phyloP scores from a whole-genome alignment of 1,139 yeast genomes.

The Yueomyces sp. region DNA sequence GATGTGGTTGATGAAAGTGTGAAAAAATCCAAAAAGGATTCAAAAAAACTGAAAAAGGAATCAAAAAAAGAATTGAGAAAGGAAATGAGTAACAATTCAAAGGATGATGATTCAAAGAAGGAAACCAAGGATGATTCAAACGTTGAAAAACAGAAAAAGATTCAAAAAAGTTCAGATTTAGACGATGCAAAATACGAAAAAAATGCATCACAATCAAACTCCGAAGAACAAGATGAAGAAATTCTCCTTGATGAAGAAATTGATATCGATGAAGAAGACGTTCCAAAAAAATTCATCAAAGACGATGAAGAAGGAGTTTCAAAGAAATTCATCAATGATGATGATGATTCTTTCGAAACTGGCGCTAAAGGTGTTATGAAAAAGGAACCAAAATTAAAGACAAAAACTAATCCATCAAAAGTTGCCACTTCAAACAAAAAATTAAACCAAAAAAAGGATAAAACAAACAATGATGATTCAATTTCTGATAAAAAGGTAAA shows the following conservation, averaged over 20 bases:
- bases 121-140: no score
- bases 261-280: slow-evolving; percentile 99
- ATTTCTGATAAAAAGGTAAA: no score
- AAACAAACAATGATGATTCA: no score
- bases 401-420: no score
- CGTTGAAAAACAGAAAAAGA: no score
- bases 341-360: slow-evolving; percentile 28
- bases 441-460: no score
- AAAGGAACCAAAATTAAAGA: not conserved
- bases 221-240: slow-evolving; percentile 94
- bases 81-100: no score
- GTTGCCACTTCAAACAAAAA: no score
- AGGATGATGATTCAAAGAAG: no score
- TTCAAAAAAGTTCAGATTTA: not conserved
- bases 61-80: not conserved
- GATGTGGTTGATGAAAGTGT: not conserved
- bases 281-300: slow-evolving; percentile 57
- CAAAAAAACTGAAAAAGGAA: not conserved
- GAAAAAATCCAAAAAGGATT: not conserved
- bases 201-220: slow-evolving; percentile 98
- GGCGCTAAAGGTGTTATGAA: not conserved
- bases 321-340: slow-evolving; percentile 99
- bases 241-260: slow-evolving; percentile 52
- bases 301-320: slow-evolving; percentile 89
- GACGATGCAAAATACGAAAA: slow-evolving; percentile 69